A percentile compares a stretch with the other conserved stretches of the same genome.
phyloP scores from a whole-genome alignment of 1,284 basidiomycete genomes.

The Uromyces viciae-fabae region DNA sequence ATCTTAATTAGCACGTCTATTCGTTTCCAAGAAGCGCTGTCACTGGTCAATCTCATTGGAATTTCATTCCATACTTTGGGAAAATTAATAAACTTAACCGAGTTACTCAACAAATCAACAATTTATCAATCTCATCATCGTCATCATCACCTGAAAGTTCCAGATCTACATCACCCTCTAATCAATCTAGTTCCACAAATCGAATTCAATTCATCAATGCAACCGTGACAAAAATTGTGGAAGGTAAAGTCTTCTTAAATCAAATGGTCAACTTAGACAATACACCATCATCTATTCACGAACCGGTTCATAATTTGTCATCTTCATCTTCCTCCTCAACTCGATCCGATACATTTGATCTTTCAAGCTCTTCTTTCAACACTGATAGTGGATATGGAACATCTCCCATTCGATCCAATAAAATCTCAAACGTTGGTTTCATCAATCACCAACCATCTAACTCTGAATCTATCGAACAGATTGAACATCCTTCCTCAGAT shows the following conservation, averaged over 20 bases:
- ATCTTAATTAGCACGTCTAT: constrained; percentile 51
- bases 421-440: background rate
- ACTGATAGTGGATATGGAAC: constrained; percentile 32
- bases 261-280: background rate
- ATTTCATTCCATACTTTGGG: constrained; percentile 64
- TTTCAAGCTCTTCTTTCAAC: too few relatives aligned
- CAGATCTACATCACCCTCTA: too few relatives aligned
- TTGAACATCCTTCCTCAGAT: background rate
- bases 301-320: background rate
- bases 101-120: background rate
- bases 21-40: constrained; percentile 59
- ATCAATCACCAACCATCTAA: background rate
- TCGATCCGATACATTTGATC: background rate
- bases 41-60: constrained; percentile 57
- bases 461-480: constrained; percentile 4
- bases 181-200: background rate
- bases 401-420: background rate
- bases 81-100: constrained; percentile 20
- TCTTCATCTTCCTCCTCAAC: background rate
- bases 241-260: constrained; percentile 22
- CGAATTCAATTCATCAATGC: constrained; percentile 27
- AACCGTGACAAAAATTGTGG: constrained; percentile 22
- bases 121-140: too few relatives aligned
- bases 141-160: too few relatives aligned
- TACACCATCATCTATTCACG: background rate